Conservation (phyloP, 1,284 basidiomycete species). For the Naganishia sp. region DNA sequence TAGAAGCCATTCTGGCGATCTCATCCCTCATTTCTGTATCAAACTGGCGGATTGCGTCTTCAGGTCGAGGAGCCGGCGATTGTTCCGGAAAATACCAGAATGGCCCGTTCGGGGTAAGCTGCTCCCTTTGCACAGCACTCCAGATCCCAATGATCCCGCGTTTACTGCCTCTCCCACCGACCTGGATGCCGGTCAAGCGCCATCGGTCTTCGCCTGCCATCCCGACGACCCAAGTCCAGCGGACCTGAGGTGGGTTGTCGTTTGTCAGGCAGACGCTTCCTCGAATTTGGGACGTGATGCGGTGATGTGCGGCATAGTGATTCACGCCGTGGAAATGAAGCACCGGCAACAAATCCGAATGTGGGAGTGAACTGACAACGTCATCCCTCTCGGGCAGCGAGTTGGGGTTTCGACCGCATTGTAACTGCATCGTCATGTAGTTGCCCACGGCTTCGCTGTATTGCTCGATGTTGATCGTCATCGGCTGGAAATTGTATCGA, state of each 20-base stretch:
- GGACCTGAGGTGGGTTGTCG: conserved; percentile 47
- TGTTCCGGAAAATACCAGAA: conserved; percentile 15
- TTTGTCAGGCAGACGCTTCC: conserved; percentile 47
- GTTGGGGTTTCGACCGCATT: conserved; percentile 31
- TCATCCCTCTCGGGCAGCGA: conserved; percentile 32
- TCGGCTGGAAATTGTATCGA: conserved; percentile 42
- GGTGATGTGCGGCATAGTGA: conserved; percentile 19
- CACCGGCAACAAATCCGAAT: conserved; percentile 41
- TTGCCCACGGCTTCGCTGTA: conserved; percentile 49
- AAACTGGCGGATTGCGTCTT: conserved; percentile 16
- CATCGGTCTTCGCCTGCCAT: conserved; percentile 46
- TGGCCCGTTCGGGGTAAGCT: conserved; percentile 19
- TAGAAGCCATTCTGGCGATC: conserved; percentile 2
- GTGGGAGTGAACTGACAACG: conserved; percentile 39
- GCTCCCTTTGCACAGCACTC: conserved; percentile 21
- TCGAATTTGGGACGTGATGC: conserved; percentile 14
- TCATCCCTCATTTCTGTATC: conserved; percentile 15
- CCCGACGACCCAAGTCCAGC: conserved; percentile 48
- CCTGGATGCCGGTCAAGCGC: conserved; percentile 45
- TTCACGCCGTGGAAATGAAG: conserved; percentile 44
- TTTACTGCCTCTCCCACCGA: conserved; percentile 43
- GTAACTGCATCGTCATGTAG: conserved; percentile 42
- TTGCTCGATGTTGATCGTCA: conserved; percentile 38
- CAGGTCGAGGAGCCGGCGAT: neutral
- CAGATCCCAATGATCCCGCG: conserved; percentile 48